A percentile compares a stretch with the other conserved stretches of the same genome.
These are phyloP conservation scores for Colletotrichum musae DNA, from an alignment of 2,329 filamentous ascomycete genomes.

Conservation along the genomic window DNA sequence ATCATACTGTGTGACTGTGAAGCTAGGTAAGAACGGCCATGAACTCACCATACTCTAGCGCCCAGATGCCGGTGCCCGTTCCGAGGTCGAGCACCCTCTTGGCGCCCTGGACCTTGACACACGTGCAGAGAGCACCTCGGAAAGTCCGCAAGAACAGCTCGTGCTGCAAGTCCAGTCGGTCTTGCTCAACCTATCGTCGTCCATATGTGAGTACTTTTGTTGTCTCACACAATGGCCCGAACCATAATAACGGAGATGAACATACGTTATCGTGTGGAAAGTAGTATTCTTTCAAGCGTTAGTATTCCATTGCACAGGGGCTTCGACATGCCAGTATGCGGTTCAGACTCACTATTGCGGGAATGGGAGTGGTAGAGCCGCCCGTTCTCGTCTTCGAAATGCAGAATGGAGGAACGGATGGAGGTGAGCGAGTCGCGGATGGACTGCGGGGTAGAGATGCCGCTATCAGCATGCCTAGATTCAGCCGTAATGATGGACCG, in stretches of 20 bases:
- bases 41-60: slow-evolving; percentile 46
- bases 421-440: slow-evolving; percentile 34
- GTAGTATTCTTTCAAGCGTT: slow-evolving; percentile 25
- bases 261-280: slow-evolving; percentile 34
- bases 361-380: slow-evolving; percentile 35
- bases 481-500: no score
- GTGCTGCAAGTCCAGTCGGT: slow-evolving; percentile 53
- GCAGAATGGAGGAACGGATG: slow-evolving; percentile 27
- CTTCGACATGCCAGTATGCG: fast-evolving
- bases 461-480: neutral
- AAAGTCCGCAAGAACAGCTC: slow-evolving; percentile 52
- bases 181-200: slow-evolving; percentile 20
- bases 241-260: no score
- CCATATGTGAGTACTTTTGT: neutral
- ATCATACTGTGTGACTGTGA: neutral
- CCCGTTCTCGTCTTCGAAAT: slow-evolving; percentile 31
- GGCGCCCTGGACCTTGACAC: slow-evolving; percentile 44
- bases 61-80: slow-evolving; percentile 48
- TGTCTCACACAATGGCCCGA: neutral
- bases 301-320: neutral
- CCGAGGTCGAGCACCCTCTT: slow-evolving; percentile 45
- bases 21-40: neutral
- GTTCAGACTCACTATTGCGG: slow-evolving; percentile 5
- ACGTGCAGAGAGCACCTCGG: slow-evolving; percentile 48
- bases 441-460: neutral